Evolutionary conservation across 768 basidiomycete species (phyloP).

Genomic region (Chalciporus pseudorubinellus): DNA sequence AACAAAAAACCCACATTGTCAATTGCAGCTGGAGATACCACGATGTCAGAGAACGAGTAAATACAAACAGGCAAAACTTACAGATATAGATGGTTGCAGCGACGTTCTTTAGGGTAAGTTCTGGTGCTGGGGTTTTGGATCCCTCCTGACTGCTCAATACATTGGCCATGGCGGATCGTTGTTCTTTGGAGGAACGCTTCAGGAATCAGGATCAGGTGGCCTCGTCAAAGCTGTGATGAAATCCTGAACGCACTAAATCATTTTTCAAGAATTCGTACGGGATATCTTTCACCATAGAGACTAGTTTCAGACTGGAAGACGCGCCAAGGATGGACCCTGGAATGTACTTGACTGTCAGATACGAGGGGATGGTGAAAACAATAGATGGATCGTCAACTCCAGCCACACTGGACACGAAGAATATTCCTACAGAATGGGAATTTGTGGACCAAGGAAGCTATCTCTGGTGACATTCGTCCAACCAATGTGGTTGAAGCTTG

Average conservation of each 20-base stretch:
- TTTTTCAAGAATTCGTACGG: slow-evolving; percentile 43
- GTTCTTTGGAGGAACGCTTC: neutral
- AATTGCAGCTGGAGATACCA: neutral
- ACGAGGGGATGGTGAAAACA: neutral
- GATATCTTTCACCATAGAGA: neutral
- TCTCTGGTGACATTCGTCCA: neutral
- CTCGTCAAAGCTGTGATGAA: neutral
- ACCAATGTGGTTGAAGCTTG: neutral
- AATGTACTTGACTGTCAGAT: neutral
- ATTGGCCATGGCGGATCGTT: neutral
- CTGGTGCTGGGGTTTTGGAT: neutral
- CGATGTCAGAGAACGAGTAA: neutral
- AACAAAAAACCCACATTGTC: neutral
- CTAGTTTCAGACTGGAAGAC: neutral
- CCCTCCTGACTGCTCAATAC: neutral
- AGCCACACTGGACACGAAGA: neutral
- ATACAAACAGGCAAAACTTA: neutral
- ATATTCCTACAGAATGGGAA: neutral
- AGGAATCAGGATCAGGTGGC: neutral
- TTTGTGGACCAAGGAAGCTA: neutral
- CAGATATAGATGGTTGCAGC: slow-evolving; percentile 1
- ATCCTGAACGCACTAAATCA: slow-evolving; percentile 39
- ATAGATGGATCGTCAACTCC: neutral
- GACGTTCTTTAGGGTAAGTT: neutral
- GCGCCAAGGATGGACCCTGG: neutral